Conservation (phyloP, 805 yeast species). For the Barnettozyma sp. region DNA sequence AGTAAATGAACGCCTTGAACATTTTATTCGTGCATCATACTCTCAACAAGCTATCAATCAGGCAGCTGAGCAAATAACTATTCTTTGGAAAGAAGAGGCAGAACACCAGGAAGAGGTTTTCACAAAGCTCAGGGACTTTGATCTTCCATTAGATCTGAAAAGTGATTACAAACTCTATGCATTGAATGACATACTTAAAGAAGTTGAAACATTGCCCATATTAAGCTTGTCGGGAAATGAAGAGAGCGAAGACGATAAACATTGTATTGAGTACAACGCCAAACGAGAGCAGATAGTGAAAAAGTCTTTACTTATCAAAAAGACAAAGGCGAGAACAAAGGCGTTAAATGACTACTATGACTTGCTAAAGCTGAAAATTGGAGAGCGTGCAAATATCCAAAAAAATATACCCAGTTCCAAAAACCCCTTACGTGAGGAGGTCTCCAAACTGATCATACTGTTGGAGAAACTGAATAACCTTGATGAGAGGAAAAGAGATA, state of each 20-base stretch:
- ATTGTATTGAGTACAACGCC: constrained; percentile 8
- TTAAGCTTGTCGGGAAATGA: constrained; percentile 1
- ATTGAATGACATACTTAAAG: constrained; percentile 13
- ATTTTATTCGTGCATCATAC: constrained; percentile 10
- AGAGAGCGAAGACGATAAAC: constrained; percentile 3
- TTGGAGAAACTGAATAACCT: constrained; percentile 20
- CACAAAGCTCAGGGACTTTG: constrained; percentile 6
- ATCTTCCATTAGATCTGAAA: constrained; percentile 14
- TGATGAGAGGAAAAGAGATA: constrained; percentile 8
- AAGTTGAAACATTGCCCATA: constrained; percentile 18
- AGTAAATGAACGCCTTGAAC: not conserved
- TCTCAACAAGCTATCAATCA: constrained; percentile 21
- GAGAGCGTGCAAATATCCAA: constrained; percentile 15
- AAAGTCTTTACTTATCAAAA: constrained; percentile 9
- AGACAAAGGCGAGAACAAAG: constrained; percentile 8
- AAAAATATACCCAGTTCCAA: constrained; percentile 14
- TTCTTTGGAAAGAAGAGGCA: constrained; percentile 12
- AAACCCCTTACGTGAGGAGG: constrained; percentile 13
- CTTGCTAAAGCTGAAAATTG: constrained; percentile 15
- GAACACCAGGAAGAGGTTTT: constrained; percentile 7
- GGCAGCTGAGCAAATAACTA: constrained; percentile 17
- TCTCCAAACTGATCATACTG: constrained; percentile 14
- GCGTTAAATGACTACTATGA: constrained; percentile 7
- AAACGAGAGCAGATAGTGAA: constrained; percentile 8
- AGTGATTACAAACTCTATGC: constrained; percentile 17